Percentiles rank a stretch among this genome's conserved stretches.
These are phyloP conservation scores for Penicillium sp. DNA, from an alignment of 2,329 filamentous ascomycete genomes.

Conservation along the genomic window DNA sequence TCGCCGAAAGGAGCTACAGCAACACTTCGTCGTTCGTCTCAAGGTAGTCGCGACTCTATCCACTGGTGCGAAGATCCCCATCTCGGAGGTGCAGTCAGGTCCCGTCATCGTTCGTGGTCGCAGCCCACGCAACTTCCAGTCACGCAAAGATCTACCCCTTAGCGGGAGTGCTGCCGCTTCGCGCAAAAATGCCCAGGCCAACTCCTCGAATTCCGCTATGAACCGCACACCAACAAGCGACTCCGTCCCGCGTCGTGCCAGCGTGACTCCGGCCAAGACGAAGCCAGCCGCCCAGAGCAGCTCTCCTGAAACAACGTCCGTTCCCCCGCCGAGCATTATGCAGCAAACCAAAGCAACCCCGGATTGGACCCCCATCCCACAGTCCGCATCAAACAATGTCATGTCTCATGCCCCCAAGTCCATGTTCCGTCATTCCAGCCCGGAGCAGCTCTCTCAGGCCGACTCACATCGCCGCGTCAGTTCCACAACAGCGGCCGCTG, in stretches of 20 bases:
- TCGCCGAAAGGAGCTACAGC: conserved; percentile 87
- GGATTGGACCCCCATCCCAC: conserved; percentile 39
- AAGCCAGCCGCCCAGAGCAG: conserved; percentile 34
- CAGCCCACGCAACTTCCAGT: conserved; percentile 92
- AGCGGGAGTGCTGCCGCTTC: conserved; percentile 73
- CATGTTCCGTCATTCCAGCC: conserved; percentile 53
- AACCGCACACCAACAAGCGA: conserved; percentile 35
- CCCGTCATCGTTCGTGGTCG: conserved; percentile 91
- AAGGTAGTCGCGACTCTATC: conserved; percentile 81
- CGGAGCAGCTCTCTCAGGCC: conserved; percentile 47
- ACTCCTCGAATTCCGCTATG: conserved; percentile 28
- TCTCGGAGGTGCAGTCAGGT: conserved; percentile 81
- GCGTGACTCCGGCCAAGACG: conserved; percentile 28
- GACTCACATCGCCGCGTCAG: conserved; percentile 39
- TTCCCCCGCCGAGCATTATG: conserved; percentile 28
- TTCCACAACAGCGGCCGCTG: conserved; percentile 15
- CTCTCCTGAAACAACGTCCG: conserved; percentile 34
- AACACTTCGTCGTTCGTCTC: conserved; percentile 88
- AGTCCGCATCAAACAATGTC: conserved; percentile 22
- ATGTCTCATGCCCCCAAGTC: conserved; percentile 29
- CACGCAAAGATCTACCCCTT: conserved; percentile 86
- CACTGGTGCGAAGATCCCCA: conserved; percentile 75
- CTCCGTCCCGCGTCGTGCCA: conserved; percentile 27
- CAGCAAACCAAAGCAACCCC: conserved; percentile 29
- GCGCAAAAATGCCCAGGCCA: conserved; percentile 63